Base-by-base conservation (phyloP, 2,329 filamentous ascomycete species). In the Fusarium zealandicum region DNA sequence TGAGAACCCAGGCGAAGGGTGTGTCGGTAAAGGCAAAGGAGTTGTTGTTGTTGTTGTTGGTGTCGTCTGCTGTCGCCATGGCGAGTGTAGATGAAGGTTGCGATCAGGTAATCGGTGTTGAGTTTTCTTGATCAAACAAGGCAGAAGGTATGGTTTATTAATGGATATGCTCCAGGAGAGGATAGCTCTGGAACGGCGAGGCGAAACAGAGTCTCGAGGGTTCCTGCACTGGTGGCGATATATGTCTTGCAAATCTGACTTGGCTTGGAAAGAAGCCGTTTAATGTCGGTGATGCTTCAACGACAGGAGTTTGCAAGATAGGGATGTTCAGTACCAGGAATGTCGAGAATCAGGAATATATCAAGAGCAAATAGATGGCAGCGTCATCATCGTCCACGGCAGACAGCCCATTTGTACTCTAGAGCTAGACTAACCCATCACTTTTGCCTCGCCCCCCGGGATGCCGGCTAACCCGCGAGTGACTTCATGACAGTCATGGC, bases 1-100 rank as follows among this genome's bases (percentile, higher is more conserved):
- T 74, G 20, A 82, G 76, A 40, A 87, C 76, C 73, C 84, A 85
- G 61, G 82, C 76, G 70, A 85, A 82, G 59, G 82, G 82, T 61
- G 80, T 78, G 54, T 77, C 74, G 46, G 77, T 73, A 4, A 80
- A 59, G 7, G 14, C 36, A 46, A 57, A 64, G n/a, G 47, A 38
- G 13, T 20, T 10, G 36, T 66, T 33, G 13, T 64, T 51, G 20
- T 57, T 51, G 44, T 41, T 50, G 43, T 58, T 39, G 31, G 31
- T 42, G 16, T 20, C 10, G 32, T 36, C 13, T 40, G 31, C 22
- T 33, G 50, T 43, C 35, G 54, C 51, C 55, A 63, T 63, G 22
- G 31, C 27, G 18, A 18, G 14, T 53, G 36, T 43, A 25, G 13
- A 33, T 18, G 14, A 45, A 28, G 6, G n/a, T 13, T 30, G 9